A percentile compares a stretch with the other conserved stretches of the same genome.
phyloP scores from a whole-genome alignment of 306 rosid genomes.

The Datisca glomerata region DNA sequence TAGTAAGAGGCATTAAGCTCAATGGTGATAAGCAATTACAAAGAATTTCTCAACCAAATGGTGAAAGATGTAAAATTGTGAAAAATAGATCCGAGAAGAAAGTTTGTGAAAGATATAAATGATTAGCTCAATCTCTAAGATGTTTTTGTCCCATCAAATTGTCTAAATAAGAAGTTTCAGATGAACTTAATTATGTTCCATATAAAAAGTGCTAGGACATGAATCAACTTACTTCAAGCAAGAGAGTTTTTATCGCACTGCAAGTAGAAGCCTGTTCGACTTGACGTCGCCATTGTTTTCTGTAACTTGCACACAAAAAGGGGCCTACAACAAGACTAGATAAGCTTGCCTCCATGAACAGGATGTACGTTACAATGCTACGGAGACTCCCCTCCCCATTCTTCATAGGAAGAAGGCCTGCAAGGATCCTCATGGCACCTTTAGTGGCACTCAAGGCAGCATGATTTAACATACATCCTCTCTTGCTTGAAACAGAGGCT shows the following conservation, averaged over 20 bases:
- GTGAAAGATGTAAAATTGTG: no score
- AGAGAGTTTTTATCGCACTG: slow-evolving; percentile 41
- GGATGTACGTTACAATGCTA: slow-evolving; percentile 64
- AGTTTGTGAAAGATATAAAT: no score
- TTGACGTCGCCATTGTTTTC: slow-evolving; percentile 59
- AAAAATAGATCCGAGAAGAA: no score
- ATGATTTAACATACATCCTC: slow-evolving; percentile 97
- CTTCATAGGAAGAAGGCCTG: slow-evolving; percentile 48
- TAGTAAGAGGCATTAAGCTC: no score
- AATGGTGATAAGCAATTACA: no score
- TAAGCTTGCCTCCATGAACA: slow-evolving; percentile 73
- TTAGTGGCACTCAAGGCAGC: slow-evolving; percentile 76
- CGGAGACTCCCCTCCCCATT: slow-evolving; percentile 68
- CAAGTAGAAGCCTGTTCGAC: slow-evolving; percentile 55
- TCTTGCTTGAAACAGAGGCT: slow-evolving; percentile 70
- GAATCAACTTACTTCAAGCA: slow-evolving; percentile 62
- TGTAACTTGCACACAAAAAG: slow-evolving; percentile 42
- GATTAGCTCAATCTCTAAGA: no score
- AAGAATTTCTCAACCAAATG: no score
- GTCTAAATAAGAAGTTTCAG: no score
- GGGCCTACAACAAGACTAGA: slow-evolving; percentile 74
- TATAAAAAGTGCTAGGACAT: slow-evolving; percentile 5
- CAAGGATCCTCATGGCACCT: slow-evolving; percentile 65
- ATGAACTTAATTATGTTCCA: neutral
- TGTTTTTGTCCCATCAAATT: no score